Evolutionary conservation across 2,329 filamentous ascomycete species (phyloP).

Genomic region (Fusarium citri): DNA sequence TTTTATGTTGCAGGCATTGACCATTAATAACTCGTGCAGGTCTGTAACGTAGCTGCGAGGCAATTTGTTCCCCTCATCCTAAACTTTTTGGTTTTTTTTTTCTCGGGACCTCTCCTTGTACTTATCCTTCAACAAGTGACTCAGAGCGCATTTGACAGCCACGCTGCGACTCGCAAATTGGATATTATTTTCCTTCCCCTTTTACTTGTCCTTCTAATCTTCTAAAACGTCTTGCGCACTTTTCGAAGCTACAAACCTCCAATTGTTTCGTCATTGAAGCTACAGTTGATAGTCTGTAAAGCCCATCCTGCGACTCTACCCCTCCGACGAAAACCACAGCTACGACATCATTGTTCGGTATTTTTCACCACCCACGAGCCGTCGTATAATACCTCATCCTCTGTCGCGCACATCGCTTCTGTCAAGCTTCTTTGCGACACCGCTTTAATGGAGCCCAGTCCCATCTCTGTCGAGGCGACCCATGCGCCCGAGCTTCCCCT

Average conservation of each 20-base stretch:
- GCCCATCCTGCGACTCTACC: constrained; percentile 14
- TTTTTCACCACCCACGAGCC: not conserved
- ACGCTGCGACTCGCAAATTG: not conserved
- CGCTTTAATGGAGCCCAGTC: constrained; percentile 48
- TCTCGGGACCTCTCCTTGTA: not conserved
- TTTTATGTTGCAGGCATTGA: constrained; percentile 30
- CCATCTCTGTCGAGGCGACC: constrained; percentile 45
- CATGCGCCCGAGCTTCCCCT: constrained; percentile 45
- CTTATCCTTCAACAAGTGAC: constrained; percentile 7
- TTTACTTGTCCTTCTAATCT: not conserved
- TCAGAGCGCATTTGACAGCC: not conserved
- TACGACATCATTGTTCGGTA: constrained; percentile 11
- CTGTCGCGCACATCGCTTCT: not conserved
- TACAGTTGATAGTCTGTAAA: not conserved
- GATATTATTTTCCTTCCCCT: not conserved
- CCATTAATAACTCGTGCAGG: constrained; percentile 15
- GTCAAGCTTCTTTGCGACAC: not conserved
- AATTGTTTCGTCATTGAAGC: not conserved
- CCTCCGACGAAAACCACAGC: constrained; percentile 1
- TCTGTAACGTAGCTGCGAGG: constrained; percentile 42
- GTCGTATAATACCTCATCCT: not conserved
- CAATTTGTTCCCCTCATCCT: constrained; percentile 4
- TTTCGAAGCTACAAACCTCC: not conserved
- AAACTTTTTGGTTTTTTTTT: not conserved
- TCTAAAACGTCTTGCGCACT: not conserved